Evolutionary conservation across 352 stramenopile genomes (phyloP).

Genomic region (Aphanomyces invadans): DNA sequence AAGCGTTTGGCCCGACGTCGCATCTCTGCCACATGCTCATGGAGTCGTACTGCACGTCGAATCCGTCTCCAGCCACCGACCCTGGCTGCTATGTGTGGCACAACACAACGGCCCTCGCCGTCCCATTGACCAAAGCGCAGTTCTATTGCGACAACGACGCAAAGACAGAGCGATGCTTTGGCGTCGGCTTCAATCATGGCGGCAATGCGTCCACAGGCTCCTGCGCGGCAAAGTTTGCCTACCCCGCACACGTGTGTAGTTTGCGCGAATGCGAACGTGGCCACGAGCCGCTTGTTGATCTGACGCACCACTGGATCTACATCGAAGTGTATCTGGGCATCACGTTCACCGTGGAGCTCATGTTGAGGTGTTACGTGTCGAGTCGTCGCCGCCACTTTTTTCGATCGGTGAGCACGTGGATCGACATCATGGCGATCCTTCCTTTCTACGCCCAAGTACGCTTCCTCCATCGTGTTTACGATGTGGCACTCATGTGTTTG

Average conservation of each 20-base stretch:
- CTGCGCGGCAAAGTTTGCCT: conserved; percentile 3
- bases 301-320: conserved; percentile 71
- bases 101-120: conserved; percentile 19
- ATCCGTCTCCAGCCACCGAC: conserved; percentile 14
- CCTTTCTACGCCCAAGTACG: conserved; percentile 37
- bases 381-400: conserved; percentile 37
- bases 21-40: conserved; percentile 41
- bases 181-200: conserved; percentile 1
- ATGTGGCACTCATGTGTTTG: background rate
- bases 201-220: background rate
- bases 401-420: conserved; percentile 46
- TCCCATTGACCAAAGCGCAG: conserved; percentile 30
- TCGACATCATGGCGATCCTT: background rate
- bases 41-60: conserved; percentile 37
- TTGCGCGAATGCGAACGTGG: conserved; percentile 15
- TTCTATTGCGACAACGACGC: conserved; percentile 34
- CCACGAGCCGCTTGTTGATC: conserved; percentile 31
- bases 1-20: conserved; percentile 37
- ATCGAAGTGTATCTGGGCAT: conserved; percentile 59
- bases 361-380: conserved; percentile 46
- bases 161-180: conserved; percentile 15
- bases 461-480: too few species aligned
- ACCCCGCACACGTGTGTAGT: conserved; percentile 9
- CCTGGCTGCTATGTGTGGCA: conserved; percentile 40
- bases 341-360: conserved; percentile 48